Conservation (phyloP, 2,329 filamentous ascomycete genomes). For the Clathrospora elynae region DNA sequence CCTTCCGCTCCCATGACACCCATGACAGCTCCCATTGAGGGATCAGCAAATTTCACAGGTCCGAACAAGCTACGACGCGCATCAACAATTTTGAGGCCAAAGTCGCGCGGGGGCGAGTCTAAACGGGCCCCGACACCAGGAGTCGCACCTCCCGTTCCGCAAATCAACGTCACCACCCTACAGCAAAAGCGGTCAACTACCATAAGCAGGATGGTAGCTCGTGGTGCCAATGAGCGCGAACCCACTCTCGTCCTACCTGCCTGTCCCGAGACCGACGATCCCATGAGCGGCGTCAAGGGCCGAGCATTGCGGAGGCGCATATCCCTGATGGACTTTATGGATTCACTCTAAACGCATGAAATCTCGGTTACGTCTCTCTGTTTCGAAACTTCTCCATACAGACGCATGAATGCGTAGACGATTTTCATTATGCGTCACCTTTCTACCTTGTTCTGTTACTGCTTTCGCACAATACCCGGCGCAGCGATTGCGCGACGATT, state of each 20-base stretch:
- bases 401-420: constrained; percentile 21
- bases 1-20: constrained; percentile 44
- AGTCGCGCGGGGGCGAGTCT: constrained; percentile 24
- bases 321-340: constrained; percentile 45
- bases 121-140: constrained; percentile 31
- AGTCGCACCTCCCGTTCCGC: constrained; percentile 29
- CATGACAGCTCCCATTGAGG: constrained; percentile 37
- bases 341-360: constrained; percentile 20
- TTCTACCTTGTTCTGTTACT: constrained; percentile 8
- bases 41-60: constrained; percentile 23
- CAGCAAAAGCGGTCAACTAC: constrained; percentile 21
- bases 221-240: constrained; percentile 45
- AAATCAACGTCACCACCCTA: constrained; percentile 20
- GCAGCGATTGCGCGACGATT: constrained; percentile 7
- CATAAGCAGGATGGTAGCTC: constrained; percentile 36
- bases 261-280: constrained; percentile 31
- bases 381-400: constrained; percentile 21
- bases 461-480: constrained; percentile 25
- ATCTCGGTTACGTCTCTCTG: constrained; percentile 17
- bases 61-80: constrained; percentile 39
- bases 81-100: constrained; percentile 39
- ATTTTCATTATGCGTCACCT: constrained; percentile 16
- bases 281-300: constrained; percentile 29
- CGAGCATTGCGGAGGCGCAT: constrained; percentile 44
- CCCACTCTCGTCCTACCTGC: constrained; percentile 43